Conservation (phyloP, 2,329 filamentous ascomycete species). For the Microsporum ferrugineum region DNA sequence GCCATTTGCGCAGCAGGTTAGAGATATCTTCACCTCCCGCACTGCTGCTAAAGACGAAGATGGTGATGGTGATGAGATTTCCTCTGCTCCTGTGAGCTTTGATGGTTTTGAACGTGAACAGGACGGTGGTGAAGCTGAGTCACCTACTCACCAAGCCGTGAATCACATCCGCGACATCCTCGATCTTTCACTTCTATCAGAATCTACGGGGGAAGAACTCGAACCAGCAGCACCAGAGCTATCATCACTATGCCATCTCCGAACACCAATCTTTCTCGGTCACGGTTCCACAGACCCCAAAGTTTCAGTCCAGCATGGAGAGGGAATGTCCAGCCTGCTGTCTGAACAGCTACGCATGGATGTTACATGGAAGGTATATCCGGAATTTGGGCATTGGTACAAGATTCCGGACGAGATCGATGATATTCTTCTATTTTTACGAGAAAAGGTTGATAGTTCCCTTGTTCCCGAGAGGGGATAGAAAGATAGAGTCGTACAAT, state of each 20-base stretch:
- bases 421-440: constrained; percentile 31
- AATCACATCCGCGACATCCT: constrained; percentile 1
- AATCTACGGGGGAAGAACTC: not conserved
- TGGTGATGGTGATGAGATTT: not conserved
- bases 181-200: constrained; percentile 33
- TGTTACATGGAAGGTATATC: constrained; percentile 33
- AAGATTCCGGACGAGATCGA: constrained; percentile 40
- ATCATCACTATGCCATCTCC: not conserved
- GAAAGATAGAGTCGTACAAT: not conserved
- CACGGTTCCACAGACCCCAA: constrained; percentile 35
- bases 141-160: not conserved
- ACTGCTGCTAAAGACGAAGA: not conserved
- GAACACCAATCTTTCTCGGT: constrained; percentile 36
- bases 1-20: constrained; percentile 24
- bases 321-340: constrained; percentile 23
- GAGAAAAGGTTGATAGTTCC: constrained; percentile 14
- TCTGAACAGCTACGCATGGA: constrained; percentile 11
- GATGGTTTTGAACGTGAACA: not conserved
- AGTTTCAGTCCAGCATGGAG: constrained; percentile 24
- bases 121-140: not conserved
- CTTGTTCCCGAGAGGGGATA: not conserved
- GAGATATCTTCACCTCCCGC: not conserved
- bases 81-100: not conserved
- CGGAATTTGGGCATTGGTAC: constrained; percentile 22
- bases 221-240: not conserved